Percentiles rank a stretch among this genome's conserved stretches.
phyloP scores from a whole-genome alignment of 2,329 filamentous ascomycete species.

The Sclerotinia spermophila region DNA sequence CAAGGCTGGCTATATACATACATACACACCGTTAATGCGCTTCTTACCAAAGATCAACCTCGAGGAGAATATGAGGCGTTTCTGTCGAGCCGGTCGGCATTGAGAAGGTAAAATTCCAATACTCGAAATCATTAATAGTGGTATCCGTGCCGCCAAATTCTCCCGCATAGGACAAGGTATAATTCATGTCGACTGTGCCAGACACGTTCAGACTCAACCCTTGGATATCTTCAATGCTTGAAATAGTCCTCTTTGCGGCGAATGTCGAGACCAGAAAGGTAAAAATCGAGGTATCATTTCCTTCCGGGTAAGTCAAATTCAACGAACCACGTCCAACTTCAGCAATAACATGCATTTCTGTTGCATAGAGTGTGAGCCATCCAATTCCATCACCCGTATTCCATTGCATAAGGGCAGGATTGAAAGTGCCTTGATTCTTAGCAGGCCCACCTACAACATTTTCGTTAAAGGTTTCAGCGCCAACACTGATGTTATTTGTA shows the following conservation, averaged over 20 bases:
- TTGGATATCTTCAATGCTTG: constrained; percentile 46
- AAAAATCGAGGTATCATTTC: constrained; percentile 48
- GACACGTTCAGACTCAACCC: constrained; percentile 46
- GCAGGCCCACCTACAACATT: constrained; percentile 53
- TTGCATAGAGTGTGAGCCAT: constrained; percentile 36
- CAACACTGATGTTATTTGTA: constrained; percentile 54
- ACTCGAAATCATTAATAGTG: constrained; percentile 13
- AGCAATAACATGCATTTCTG: constrained; percentile 42
- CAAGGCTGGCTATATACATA: not conserved
- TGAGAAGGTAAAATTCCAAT: constrained; percentile 5
- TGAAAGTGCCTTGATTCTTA: constrained; percentile 51
- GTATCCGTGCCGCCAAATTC: not conserved
- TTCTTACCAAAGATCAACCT: not conserved
- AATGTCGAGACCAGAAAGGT: constrained; percentile 49
- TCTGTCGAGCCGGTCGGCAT: not conserved
- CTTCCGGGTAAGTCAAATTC: constrained; percentile 51
- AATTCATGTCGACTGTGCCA: constrained; percentile 18
- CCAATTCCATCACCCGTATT: constrained; percentile 40
- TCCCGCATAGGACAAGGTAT: constrained; percentile 2
- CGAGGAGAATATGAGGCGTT: not conserved
- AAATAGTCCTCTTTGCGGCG: constrained; percentile 43
- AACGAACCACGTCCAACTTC: constrained; percentile 44
- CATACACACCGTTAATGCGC: not conserved
- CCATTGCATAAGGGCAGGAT: constrained; percentile 60
- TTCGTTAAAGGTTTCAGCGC: constrained; percentile 56